These are phyloP conservation scores for Mucor sp. DNA, from an alignment of 371 early-diverging fungal species.

Conservation along the genomic window DNA sequence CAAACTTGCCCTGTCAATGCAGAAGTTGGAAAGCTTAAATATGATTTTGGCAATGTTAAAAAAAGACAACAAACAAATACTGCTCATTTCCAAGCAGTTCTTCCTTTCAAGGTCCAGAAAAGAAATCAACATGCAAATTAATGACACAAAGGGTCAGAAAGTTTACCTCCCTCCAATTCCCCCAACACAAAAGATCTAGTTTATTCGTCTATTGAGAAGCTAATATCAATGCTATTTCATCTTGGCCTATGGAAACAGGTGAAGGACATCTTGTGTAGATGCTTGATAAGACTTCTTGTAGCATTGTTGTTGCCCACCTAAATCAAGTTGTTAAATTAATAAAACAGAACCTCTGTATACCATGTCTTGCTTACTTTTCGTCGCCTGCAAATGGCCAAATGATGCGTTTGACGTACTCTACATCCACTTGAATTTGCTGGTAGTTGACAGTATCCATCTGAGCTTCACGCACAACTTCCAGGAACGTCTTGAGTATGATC, in stretches of 20 bases:
- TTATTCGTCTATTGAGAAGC: neutral
- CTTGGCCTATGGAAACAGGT: slow-evolving; percentile 12
- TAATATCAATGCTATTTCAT: slow-evolving; percentile 21
- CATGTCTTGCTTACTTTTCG: slow-evolving; percentile 35
- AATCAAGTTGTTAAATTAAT: slow-evolving; percentile 4
- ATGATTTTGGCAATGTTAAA: too few species aligned
- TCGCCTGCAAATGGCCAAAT: slow-evolving; percentile 45
- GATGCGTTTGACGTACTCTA: slow-evolving; percentile 53
- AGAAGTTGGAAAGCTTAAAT: too few species aligned
- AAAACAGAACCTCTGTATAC: neutral
- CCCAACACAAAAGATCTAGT: neutral
- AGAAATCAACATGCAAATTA: slow-evolving; percentile 10
- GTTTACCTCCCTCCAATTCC: slow-evolving; percentile 8
- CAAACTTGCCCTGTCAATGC: too few species aligned
- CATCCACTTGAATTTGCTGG: slow-evolving; percentile 65
- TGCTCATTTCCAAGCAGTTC: too few species aligned
- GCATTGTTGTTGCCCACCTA: slow-evolving; percentile 50
- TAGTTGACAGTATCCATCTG: slow-evolving; percentile 49
- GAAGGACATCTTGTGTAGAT: slow-evolving; percentile 36
- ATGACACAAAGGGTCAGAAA: slow-evolving; percentile 7
- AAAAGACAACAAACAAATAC: too few species aligned
- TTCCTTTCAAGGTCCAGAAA: too few species aligned
- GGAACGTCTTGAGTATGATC: slow-evolving; percentile 63
- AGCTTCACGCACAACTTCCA: slow-evolving; percentile 55
- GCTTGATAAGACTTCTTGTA: slow-evolving; percentile 63